A percentile compares a stretch with the other conserved stretches of the same genome.
Conservation (phyloP, 1,139 yeast species). For the Insectozyma bohioensis region DNA sequence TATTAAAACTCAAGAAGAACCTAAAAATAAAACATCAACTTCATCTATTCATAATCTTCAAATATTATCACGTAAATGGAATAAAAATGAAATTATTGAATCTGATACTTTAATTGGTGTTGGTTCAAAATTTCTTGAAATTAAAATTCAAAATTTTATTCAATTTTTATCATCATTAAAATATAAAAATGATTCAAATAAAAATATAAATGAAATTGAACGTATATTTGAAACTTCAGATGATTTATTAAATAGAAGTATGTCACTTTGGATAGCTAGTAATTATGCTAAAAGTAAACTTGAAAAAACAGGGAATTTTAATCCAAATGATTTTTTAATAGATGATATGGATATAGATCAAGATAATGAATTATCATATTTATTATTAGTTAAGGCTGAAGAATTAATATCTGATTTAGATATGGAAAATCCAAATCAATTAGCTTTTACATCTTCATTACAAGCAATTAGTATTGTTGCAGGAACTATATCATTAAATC, state of each 20-base stretch:
- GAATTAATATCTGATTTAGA: conserved; percentile 20
- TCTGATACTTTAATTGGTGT: conserved; percentile 7
- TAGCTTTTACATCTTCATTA: conserved; percentile 31
- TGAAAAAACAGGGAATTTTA: conserved; percentile 16
- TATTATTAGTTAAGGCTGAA: conserved; percentile 27
- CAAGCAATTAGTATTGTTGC: conserved; percentile 31
- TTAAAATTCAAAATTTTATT: conserved; percentile 16
- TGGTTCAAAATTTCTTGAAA: conserved; percentile 17
- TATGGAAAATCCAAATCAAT: conserved; percentile 15
- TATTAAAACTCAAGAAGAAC: conserved; percentile 17
- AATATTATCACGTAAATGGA: conserved; percentile 13
- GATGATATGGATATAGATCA: conserved; percentile 14
- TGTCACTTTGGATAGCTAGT: conserved; percentile 34
- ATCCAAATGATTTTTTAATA: conserved; percentile 26
- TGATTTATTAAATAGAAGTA: conserved; percentile 14
- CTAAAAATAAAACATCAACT: background rate
- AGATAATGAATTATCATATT: conserved; percentile 20
- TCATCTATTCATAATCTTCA: conserved; percentile 10
- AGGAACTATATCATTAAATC: conserved; percentile 21
- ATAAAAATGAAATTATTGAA: conserved; percentile 1
- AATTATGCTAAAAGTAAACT: conserved; percentile 12
- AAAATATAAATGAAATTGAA: conserved; percentile 16
- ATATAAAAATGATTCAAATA: background rate
- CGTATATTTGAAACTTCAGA: conserved; percentile 13
- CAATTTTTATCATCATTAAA: conserved; percentile 15